Base-by-base conservation (phyloP, 345 rosid genomes). In the Linum tenue region DNA sequence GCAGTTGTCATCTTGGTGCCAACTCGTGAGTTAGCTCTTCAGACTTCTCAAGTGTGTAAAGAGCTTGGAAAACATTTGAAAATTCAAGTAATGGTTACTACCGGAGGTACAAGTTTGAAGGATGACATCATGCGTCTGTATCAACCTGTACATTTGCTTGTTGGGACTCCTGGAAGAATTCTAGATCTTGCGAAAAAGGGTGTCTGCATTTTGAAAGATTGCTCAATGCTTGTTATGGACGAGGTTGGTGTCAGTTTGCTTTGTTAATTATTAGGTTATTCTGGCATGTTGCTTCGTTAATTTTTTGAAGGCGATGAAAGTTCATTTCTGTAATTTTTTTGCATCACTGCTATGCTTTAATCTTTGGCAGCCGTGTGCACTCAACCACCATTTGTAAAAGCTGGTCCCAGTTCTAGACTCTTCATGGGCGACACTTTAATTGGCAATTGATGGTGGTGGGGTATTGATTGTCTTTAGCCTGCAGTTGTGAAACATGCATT, bases 131-230 rank as follows among this genome's bases (percentile, higher is more conserved):
- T 95, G 98, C 92, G 99, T 37, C 76, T 95, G 73, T 85, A 95
- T 77, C 99, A 95, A 67, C 99, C 99, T 22, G 98, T 95, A 0
- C 98, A 95, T 83, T 81, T 95, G 7, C 86, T 95, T 64, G 98
- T 95, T 77, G 99, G 99, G 66, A 95, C 99, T 68, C 99, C 98
- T 36, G 99, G 99, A 77, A 89, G 99, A 75, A 91, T 91, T 66
- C 70, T 95, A 40, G 99, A 95, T 82, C 97, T 95, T 75, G 78
- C 99, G 0, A 95, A 84, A 74, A 95, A 91, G 76, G 97, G 99
- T 36, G 84, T 95, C 42, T 95, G 99, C 78, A 73, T 89, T 75
- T 79, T 95, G 88, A 95, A 95, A 78, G 86, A 95, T 78, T 91
- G 99, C 71, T 73, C 86, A 42, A 83, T 95, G 97, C 97, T 95